Percentiles rank a stretch among this genome's conserved stretches.
Evolutionary conservation across 140 eudicot species (phyloP).

Genomic region (Erigeron philadelphicus): DNA sequence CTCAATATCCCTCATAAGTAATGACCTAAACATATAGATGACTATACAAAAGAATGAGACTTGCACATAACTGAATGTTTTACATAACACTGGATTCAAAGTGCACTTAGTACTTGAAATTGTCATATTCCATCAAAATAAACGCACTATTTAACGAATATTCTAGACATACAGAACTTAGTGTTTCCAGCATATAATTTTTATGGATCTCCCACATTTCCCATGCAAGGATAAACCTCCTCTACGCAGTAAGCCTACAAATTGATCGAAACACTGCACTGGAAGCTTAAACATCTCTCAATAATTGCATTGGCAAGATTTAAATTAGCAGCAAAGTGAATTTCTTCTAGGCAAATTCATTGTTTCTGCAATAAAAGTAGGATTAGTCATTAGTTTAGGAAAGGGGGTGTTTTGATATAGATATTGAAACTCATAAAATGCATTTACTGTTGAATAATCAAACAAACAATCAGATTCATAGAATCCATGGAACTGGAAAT

Average conservation of each 20-base stretch:
- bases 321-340: constrained; percentile 2
- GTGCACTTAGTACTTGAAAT: too few relatives aligned
- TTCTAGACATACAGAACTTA: too few relatives aligned
- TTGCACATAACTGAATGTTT: too few relatives aligned
- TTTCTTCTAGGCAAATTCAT: constrained; percentile 17
- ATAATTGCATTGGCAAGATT: constrained; percentile 3
- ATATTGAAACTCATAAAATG: background rate
- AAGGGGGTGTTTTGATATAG: background rate
- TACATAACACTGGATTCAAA: too few relatives aligned
- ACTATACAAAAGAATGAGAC: too few relatives aligned
- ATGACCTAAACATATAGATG: too few relatives aligned
- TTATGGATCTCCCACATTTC: too few relatives aligned
- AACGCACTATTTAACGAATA: too few relatives aligned
- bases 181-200: too few relatives aligned
- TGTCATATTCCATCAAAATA: too few relatives aligned
- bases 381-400: background rate
- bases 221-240: too few relatives aligned
- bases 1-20: too few relatives aligned
- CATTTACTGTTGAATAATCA: background rate
- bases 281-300: constrained; percentile 5
- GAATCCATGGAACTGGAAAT: background rate
- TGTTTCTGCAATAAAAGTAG: constrained; percentile 29
- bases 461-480: background rate
- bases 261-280: background rate
- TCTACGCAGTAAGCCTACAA: background rate